A percentile compares a stretch with the other conserved stretches of the same genome.
Conservation (phyloP, 106 monocot genomes). For the Xerophyta viscosa region DNA sequence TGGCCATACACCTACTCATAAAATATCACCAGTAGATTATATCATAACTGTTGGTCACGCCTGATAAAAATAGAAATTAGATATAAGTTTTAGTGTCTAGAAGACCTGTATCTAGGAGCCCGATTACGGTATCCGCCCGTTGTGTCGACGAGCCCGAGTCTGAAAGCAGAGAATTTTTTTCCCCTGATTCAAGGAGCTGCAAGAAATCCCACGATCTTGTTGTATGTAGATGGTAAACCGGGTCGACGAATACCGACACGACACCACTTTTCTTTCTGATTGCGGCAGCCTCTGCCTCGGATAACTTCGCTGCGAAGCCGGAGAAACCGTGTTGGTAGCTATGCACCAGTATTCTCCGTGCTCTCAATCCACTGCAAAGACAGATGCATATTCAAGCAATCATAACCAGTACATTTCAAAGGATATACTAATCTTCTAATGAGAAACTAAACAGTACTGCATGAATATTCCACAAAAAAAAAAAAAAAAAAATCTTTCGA, state of each 20-base stretch:
- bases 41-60: not conserved
- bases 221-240: conserved; percentile 52
- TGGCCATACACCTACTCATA: conserved; percentile 75
- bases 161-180: conserved; percentile 3
- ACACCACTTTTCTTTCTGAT: conserved; percentile 36
- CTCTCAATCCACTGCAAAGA: conserved; percentile 17
- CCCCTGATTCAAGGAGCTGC: conserved; percentile 21
- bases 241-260: conserved; percentile 65
- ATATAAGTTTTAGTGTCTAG: too few species aligned
- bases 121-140: conserved; percentile 53
- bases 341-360: conserved; percentile 28
- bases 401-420: too few species aligned
- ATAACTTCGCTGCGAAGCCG: conserved; percentile 53
- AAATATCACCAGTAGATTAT: too few species aligned
- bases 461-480: not conserved
- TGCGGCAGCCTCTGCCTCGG: conserved; percentile 35
- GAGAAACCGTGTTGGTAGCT: conserved; percentile 61
- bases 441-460: not conserved
- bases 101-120: conserved; percentile 70
- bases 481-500: not conserved
- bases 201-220: conserved; percentile 85
- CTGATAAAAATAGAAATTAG: too few species aligned
- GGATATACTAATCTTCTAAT: not conserved
- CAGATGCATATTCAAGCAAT: not conserved
- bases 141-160: not conserved